Evolutionary conservation across 208 protist genomes (phyloP), one percentile per base, ranked within the genome.

Genomic region (Phytomonas sp.): DNA sequence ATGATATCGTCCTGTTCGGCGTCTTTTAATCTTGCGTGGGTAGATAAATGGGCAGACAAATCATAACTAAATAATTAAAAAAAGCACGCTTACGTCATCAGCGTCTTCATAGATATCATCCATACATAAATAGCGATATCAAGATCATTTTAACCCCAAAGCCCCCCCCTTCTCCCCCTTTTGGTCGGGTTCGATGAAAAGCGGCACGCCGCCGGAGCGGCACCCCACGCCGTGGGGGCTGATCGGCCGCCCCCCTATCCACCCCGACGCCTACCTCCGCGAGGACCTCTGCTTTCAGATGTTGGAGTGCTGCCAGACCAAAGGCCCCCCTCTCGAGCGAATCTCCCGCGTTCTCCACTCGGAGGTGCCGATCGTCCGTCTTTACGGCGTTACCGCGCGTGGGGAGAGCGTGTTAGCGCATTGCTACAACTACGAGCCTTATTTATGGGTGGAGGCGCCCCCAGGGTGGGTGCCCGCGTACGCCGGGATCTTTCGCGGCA

Each of bases 401-500:
- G 97, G 97, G 8, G 73, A 97, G 74, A 97, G 85, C 59, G 94
- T 98, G 1, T 60, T 97, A 2, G 77, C 87, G 8, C 92, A 98
- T 80, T 92, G 95, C 72, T 97, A 98, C 89, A 98, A 97, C 71
- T 98, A 97, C 72, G 86, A 98, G 80, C 97, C 97, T 0, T 98
- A 98, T 79, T 87, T 99, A 59, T 99, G 97, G 89, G 91, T 98
- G 29, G 83, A 89, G 67, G 89, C 93, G 11, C 94, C 91, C 36
- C 66, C 70, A 0, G 83, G 83, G 63, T 98, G 92, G 84, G 46
- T 88, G 11, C 85, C 84, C 4, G 84, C 87, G 31, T 74, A 95
- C 72, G 79, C 87, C 32, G 79, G 91, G 61, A 78, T 66, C n/a
- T 67, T 97, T 28, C 70, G 85, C 74, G 69, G 79, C 15, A 80